These are phyloP conservation scores for Astrothelium subdiscretum DNA, from an alignment of 495 filamentous ascomycete genomes.

Conservation along the genomic window DNA sequence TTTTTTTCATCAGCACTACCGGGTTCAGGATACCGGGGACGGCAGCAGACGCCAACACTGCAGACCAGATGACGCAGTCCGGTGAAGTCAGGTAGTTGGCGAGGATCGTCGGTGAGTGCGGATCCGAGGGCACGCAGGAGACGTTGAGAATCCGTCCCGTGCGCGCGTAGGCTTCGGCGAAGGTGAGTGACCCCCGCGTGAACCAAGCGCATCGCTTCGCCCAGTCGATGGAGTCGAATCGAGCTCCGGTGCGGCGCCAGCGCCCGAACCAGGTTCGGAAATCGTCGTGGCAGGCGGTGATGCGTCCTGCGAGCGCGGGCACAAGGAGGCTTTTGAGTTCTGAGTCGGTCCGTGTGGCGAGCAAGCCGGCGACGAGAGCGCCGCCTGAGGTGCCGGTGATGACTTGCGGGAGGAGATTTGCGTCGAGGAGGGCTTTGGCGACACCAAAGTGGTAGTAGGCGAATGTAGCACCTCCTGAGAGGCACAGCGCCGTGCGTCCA, in stretches of 20 bases:
- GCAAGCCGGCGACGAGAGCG: constrained; percentile 77
- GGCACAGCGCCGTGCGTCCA: constrained; percentile 81
- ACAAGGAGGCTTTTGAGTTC: constrained; percentile 78
- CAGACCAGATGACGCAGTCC: constrained; percentile 97
- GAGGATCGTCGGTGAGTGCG: constrained; percentile 81
- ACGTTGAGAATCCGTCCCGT: constrained; percentile 94
- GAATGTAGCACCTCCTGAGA: constrained; percentile 91
- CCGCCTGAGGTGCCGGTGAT: constrained; percentile 94
- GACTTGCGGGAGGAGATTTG: constrained; percentile 74
- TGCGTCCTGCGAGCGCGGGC: constrained; percentile 70
- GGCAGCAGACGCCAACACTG: constrained; percentile 87
- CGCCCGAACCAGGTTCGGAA: constrained; percentile 65
- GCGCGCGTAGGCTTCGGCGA: constrained; percentile 85
- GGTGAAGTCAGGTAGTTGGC: constrained; percentile 90
- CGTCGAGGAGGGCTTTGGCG: constrained; percentile 80
- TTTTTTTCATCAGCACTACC: constrained; percentile 95
- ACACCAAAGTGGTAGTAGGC: constrained; percentile 97
- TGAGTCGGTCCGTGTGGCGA: constrained; percentile 82
- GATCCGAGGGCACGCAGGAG: constrained; percentile 92
- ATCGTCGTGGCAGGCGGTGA: constrained; percentile 72
- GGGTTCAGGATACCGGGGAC: constrained; percentile 94
- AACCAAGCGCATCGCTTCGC: constrained; percentile 81
- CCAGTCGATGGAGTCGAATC: constrained; percentile 91
- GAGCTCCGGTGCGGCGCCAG: constrained; percentile 86
- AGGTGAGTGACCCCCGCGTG: constrained; percentile 77